Conservation (phyloP, 2,329 filamentous ascomycete species). For the Geoglossum cookeanum region DNA sequence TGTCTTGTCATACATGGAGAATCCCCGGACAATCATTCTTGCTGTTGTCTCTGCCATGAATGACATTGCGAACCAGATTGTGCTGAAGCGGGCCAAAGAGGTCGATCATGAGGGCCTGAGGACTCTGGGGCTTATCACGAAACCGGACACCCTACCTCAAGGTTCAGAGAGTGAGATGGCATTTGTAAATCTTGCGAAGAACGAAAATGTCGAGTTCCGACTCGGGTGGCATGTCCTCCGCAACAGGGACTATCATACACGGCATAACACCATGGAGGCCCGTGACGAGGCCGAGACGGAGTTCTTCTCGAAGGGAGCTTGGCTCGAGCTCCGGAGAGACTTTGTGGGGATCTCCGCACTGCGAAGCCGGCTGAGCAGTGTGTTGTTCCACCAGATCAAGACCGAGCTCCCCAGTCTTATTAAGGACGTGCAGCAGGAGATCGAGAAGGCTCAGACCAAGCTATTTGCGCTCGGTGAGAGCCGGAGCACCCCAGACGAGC, state of each 20-base stretch:
- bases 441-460: constrained; percentile 9
- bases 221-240: constrained; percentile 17
- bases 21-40: constrained; percentile 20
- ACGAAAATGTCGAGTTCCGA: constrained; percentile 11
- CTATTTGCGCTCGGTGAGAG: constrained; percentile 7
- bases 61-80: constrained; percentile 22
- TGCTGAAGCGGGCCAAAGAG: constrained; percentile 15
- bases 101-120: constrained; percentile 17
- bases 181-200: constrained; percentile 13
- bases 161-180: constrained; percentile 14
- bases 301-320: constrained; percentile 17
- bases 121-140: constrained; percentile 21
- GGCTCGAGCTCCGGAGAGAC: constrained; percentile 14
- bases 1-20: constrained; percentile 23
- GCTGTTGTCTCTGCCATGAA: constrained; percentile 25
- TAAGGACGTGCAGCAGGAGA: neutral
- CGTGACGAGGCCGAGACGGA: constrained; percentile 17
- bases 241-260: constrained; percentile 11
- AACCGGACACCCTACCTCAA: constrained; percentile 17
- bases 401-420: constrained; percentile 15
- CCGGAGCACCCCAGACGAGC: constrained; percentile 9
- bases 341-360: constrained; percentile 17
- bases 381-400: constrained; percentile 19
- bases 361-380: constrained; percentile 16
- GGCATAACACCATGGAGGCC: constrained; percentile 6